Percentiles rank a stretch among this genome's conserved stretches.
Evolutionary conservation across 495 filamentous ascomycete genomes (phyloP).

Genomic region (Trichoderma orchidacearum): DNA sequence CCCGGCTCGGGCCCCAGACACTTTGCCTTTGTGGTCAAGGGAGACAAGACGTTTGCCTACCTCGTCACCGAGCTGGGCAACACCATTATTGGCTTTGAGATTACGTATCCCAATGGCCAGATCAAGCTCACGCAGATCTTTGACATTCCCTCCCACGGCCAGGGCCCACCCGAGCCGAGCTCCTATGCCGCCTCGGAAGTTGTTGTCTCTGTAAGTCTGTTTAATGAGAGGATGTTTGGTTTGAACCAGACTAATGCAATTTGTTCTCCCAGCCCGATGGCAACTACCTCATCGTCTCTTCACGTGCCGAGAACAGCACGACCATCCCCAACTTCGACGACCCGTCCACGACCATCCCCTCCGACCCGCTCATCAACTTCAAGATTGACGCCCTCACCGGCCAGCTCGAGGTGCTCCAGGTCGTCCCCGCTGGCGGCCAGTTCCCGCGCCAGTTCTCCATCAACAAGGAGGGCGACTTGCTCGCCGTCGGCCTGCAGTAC

Average conservation of each 20-base stretch:
- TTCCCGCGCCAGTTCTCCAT: slow-evolving; percentile 53
- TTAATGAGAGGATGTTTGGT: background rate
- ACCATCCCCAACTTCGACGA: slow-evolving; percentile 27
- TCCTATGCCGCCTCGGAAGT: slow-evolving; percentile 45
- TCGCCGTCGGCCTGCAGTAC: slow-evolving; percentile 49
- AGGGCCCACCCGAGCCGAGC: slow-evolving; percentile 12
- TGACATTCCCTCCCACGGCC: slow-evolving; percentile 31
- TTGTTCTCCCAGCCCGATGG: slow-evolving; percentile 40
- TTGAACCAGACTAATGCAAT: background rate
- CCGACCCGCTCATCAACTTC: slow-evolving; percentile 31
- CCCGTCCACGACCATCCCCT: slow-evolving; percentile 28
- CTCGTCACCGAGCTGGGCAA: slow-evolving; percentile 49
- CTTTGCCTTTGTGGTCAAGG: slow-evolving; percentile 40
- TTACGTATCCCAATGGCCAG: slow-evolving; percentile 36
- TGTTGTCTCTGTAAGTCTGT: slow-evolving; percentile 40
- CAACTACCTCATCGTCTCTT: slow-evolving; percentile 47
- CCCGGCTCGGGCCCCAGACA: slow-evolving; percentile 56
- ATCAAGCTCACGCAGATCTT: slow-evolving; percentile 32
- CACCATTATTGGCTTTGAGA: slow-evolving; percentile 40
- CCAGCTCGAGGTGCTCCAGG: slow-evolving; percentile 31
- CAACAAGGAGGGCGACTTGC: slow-evolving; percentile 44
- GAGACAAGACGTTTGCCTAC: slow-evolving; percentile 42
- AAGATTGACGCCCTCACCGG: slow-evolving; percentile 34
- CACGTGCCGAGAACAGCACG: slow-evolving; percentile 43
- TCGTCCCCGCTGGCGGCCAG: slow-evolving; percentile 41